Percentiles rank a stretch among this genome's conserved stretches.
phyloP scores from a whole-genome alignment of 2,329 filamentous ascomycete genomes.

The Aspergillus brasiliensis region DNA sequence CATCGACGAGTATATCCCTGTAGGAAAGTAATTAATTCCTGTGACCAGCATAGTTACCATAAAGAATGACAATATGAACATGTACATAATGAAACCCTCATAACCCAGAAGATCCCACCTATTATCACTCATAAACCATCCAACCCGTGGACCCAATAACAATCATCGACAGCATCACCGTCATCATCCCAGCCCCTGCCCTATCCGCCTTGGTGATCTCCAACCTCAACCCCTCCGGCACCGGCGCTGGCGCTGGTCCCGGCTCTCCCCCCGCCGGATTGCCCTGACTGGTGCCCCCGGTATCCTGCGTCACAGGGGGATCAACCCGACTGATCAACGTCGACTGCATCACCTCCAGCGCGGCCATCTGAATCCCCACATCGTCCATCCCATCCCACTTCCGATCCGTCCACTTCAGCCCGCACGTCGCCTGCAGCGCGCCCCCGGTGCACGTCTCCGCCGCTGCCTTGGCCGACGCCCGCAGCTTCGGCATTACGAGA shows the following conservation, averaged over 20 bases:
- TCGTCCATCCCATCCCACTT: slow-evolving; percentile 41
- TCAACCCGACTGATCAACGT: slow-evolving; percentile 34
- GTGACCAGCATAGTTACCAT: neutral
- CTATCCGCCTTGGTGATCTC: slow-evolving; percentile 39
- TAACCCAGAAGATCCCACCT: neutral
- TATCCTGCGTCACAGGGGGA: slow-evolving; percentile 32
- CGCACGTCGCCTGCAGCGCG: slow-evolving; percentile 42
- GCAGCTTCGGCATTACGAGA: slow-evolving; percentile 55
- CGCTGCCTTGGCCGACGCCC: slow-evolving; percentile 56
- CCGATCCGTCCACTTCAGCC: slow-evolving; percentile 43
- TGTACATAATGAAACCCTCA: no score
- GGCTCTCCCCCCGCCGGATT: slow-evolving; percentile 31
- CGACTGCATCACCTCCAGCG: slow-evolving; percentile 37
- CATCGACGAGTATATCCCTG: neutral
- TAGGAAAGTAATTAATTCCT: neutral
- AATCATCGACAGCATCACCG: slow-evolving; percentile 37
- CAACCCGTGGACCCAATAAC: slow-evolving; percentile 41
- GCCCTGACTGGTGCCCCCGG: slow-evolving; percentile 37
- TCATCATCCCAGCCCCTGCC: slow-evolving; percentile 48
- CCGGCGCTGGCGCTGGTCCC: slow-evolving; percentile 12
- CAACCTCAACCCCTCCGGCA: slow-evolving; percentile 18
- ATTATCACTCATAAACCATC: slow-evolving; percentile 35
- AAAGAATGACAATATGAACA: no score
- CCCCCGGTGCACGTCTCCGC: slow-evolving; percentile 57
- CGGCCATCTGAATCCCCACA: slow-evolving; percentile 46